Base-by-base conservation (phyloP, 2,329 filamentous ascomycete genomes). In the Aspergillus fischeri region DNA sequence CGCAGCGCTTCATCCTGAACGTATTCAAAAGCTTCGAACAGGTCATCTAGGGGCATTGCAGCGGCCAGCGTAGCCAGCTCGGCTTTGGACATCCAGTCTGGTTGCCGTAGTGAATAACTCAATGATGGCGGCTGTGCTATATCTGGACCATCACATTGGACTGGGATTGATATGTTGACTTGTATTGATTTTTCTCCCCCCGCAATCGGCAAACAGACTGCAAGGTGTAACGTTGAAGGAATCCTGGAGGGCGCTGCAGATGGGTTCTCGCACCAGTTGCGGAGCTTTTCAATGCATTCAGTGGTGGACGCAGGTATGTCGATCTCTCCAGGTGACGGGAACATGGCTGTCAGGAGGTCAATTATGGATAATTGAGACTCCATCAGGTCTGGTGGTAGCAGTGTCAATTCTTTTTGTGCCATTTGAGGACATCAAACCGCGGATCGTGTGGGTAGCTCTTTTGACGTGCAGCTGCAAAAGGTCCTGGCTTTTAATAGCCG, bases 271-370 rank as follows among this genome's bases (percentile, higher is more conserved):
- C 68, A 70, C 69, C 69, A 72, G 6, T 57, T 45, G 14, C 65
- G 68, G 4, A 72, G 61, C 56, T 51, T 68, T 27, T 66, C 64
- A 7, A 72, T 51, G 49, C 60, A 66, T 10, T 67, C 55, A 2
- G 58, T 55, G 29, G 68, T 73, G 8, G 77, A 70, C n/a, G 65
- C 72, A 2, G 77, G 67, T 3, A 70, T 65, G 1, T 80, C 79
- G 1, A 79, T 67, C 14, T 81, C 77, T 0, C 63, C 65, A 1
- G 65, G 57, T 0, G 65, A 65, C 0, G 76, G 74, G 58, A 81
- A 83, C 81, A 83, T 83, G 9, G 80, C 80, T 61, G 73, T 67
- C 2, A 83, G 66, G n/a, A 83, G 77, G 52, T 83, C 80, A 35
- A 83, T 72, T 54, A 78, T 78, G 1, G 75, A 77, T 10, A 82